Evolutionary conservation across 2,329 filamentous ascomycete species (phyloP).

Genomic region (Diplocarpon rosae): DNA sequence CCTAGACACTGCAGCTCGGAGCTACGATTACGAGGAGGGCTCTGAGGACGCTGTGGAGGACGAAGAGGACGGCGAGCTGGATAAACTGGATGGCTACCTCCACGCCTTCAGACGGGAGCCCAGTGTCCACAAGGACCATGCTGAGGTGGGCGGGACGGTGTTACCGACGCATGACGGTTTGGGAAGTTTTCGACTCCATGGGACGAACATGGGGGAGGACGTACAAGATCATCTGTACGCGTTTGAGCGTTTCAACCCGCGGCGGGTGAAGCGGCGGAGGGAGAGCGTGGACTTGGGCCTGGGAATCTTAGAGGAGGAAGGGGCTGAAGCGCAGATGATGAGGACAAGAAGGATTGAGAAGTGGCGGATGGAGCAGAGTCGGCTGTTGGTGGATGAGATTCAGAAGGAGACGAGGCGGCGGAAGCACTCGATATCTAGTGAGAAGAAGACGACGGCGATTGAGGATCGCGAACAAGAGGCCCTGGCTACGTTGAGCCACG

Average conservation of each 20-base stretch:
- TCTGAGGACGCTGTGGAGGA: slow-evolving; percentile 48
- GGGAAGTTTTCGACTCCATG: slow-evolving; percentile 66
- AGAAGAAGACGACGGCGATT: slow-evolving; percentile 26
- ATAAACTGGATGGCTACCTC: slow-evolving; percentile 86
- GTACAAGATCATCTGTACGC: slow-evolving; percentile 81
- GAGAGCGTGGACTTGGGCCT: slow-evolving; percentile 39
- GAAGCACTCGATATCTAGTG: slow-evolving; percentile 48
- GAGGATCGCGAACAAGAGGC: slow-evolving; percentile 25
- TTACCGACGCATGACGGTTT: slow-evolving; percentile 89
- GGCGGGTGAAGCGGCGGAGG: slow-evolving; percentile 43
- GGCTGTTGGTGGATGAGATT: slow-evolving; percentile 75
- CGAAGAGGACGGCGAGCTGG: slow-evolving; percentile 67
- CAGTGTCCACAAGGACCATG: slow-evolving; percentile 24
- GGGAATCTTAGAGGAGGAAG: slow-evolving; percentile 40
- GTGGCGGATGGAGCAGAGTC: slow-evolving; percentile 88
- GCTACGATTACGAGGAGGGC: slow-evolving; percentile 43
- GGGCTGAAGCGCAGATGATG: slow-evolving; percentile 61
- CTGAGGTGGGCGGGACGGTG: slow-evolving; percentile 39
- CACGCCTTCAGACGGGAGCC: slow-evolving; percentile 67
- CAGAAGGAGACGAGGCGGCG: slow-evolving; percentile 71
- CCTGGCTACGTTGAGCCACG: slow-evolving; percentile 22
- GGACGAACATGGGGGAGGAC: slow-evolving; percentile 39
- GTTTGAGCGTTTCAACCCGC: slow-evolving; percentile 76
- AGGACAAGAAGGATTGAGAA: slow-evolving; percentile 74
- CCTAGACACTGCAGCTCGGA: slow-evolving; percentile 56